Conservation (phyloP, 441 rosid genomes). For the Biscutella laevigata region DNA sequence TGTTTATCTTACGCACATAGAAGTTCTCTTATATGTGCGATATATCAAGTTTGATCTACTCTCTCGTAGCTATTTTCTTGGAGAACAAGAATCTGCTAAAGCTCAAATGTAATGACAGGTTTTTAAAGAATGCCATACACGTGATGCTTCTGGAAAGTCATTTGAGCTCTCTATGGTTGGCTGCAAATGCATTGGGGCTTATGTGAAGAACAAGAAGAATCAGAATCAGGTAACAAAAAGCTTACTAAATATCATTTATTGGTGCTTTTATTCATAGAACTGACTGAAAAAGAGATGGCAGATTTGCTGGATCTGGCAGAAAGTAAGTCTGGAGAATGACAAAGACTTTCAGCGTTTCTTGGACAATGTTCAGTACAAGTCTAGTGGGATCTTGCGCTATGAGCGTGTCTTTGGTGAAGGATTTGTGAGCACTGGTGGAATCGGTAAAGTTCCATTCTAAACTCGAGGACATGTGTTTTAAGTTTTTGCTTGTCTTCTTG, state of each 20-base stretch:
- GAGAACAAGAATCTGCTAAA: too few relatives aligned
- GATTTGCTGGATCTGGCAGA: constrained; percentile 92
- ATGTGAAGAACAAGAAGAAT: constrained; percentile 74
- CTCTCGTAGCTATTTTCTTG: too few relatives aligned
- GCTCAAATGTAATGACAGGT: constrained; percentile 32
- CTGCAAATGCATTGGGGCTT: constrained; percentile 83
- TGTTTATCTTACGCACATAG: constrained; percentile 3
- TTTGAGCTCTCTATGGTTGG: constrained; percentile 67
- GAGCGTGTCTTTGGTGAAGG: constrained; percentile 80
- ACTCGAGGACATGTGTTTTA: neutral
- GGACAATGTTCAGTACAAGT: constrained; percentile 78
- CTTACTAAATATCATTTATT: neutral
- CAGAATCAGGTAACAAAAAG: constrained; percentile 59
- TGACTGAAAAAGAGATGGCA: constrained; percentile 27
- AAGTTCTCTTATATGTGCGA: neutral
- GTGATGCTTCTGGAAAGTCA: constrained; percentile 46
- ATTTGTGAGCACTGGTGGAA: constrained; percentile 81
- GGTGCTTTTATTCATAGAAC: neutral
- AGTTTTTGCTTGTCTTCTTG: neutral
- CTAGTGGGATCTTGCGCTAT: constrained; percentile 62
- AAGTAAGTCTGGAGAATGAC: constrained; percentile 55
- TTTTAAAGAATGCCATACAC: constrained; percentile 49
- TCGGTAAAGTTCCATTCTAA: constrained; percentile 35
- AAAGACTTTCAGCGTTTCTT: constrained; percentile 75
- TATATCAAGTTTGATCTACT: neutral